Evolutionary conservation across 2,329 filamentous ascomycete species (phyloP), one percentile per base, ranked within the genome.

Genomic region (Clonostachys chloroleuca): DNA sequence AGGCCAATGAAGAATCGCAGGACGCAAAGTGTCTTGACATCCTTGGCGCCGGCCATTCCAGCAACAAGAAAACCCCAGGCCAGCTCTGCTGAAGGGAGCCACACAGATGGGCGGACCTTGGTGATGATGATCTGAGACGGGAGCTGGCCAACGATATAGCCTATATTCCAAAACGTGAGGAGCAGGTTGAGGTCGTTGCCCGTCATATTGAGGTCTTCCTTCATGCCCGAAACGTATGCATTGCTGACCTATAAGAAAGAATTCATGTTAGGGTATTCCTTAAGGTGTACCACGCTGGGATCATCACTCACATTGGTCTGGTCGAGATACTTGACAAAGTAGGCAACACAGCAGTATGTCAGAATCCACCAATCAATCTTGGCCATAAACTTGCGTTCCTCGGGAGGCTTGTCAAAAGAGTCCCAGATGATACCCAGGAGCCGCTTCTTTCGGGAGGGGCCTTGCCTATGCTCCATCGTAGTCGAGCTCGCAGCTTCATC

Each of bases 141-240:
- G 33, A 62, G 56, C 46, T 68, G 61, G 4, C 66, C 63, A 61
- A 83, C 63, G 2, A 80, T 73, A 52, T 84, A 84, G 24, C 81
- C 80, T 1, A 78, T 67, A 0, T 75, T 81, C 70, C 78, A 84
- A 40, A 70, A 72, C 3, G 77, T 73, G 44, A 56, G 56, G 43
- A 67, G 54, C 35, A 78, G 75, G 49, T 81, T 80, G 18, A 80
- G 67, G 46, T 83, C 62, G 52, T 81, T 80, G 7, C 69, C 67
- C 36, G 70, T 68, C 48, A 81, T 66, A 1, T 62, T 55, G 1
- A 80, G 60, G 43, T 80, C 76, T 53, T 78, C 74, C 55, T 79
- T 70, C 74, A 65, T 65, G 12, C 62, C 62, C 6, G 56, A 65
- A 2, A 70, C 65, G 36, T 65, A 70, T 10, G 67, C 68, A 54